Evolutionary conservation across 441 rosid species (phyloP).

Genomic region (Caryocar brasiliense): DNA sequence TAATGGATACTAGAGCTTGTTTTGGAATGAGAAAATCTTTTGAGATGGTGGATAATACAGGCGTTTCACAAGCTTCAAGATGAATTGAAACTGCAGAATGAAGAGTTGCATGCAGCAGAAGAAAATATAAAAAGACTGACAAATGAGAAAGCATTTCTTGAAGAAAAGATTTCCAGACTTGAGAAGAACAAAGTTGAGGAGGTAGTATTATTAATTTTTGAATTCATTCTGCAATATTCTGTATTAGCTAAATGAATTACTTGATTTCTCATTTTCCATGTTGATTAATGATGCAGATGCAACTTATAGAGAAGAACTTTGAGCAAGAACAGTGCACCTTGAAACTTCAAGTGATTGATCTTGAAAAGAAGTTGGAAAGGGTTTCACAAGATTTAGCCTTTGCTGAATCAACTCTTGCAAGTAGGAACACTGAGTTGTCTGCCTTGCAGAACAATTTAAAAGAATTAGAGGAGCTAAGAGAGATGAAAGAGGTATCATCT

Average conservation of each 20-base stretch:
- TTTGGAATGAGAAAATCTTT: slow-evolving; percentile 3
- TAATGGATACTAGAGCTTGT: too few species aligned
- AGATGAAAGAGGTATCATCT: slow-evolving; percentile 76
- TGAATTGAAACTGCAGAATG: slow-evolving; percentile 53
- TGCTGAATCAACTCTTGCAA: slow-evolving; percentile 47
- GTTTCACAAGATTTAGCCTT: slow-evolving; percentile 40
- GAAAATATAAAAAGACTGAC: slow-evolving; percentile 39
- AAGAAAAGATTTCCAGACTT: slow-evolving; percentile 46
- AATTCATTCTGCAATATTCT: neutral
- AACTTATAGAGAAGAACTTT: slow-evolving; percentile 37
- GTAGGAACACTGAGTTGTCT: slow-evolving; percentile 43
- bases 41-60: slow-evolving; percentile 27
- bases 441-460: slow-evolving; percentile 55
- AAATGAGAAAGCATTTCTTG: slow-evolving; percentile 51
- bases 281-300: slow-evolving; percentile 33
- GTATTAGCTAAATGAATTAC: too few species aligned
- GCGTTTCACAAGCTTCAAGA: slow-evolving; percentile 47
- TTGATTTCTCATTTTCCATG: too few species aligned
- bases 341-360: slow-evolving; percentile 50
- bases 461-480: slow-evolving; percentile 85
- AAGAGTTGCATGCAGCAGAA: slow-evolving; percentile 44
- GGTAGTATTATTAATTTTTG: slow-evolving; percentile 30
- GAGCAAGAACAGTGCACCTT: slow-evolving; percentile 61
- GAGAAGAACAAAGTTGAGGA: slow-evolving; percentile 65
- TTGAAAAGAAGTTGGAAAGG: slow-evolving; percentile 56